Evolutionary conservation across 441 rosid species (phyloP), one percentile per base, ranked within the genome.

Genomic region (Mallotus repandus): DNA sequence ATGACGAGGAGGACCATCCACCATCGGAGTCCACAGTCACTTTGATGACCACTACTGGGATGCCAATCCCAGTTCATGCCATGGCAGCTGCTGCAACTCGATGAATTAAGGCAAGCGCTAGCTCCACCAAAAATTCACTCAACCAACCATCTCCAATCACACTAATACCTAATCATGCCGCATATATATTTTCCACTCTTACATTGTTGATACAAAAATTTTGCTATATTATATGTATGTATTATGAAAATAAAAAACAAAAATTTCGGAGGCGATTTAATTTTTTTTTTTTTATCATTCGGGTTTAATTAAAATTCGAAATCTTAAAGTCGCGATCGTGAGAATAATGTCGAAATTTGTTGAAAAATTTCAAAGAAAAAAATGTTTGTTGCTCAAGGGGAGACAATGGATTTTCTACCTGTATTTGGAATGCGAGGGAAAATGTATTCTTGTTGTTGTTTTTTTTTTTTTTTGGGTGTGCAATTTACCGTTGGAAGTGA

Each of bases 21-120:
- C 55, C 86, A 22, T 35, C 41, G 45, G 79, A 21, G 2, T 35
- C 41, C 41, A 35, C 71, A 3, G 57, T 71, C 50, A 13, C 61
- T 35, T 14, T 78, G 18, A 71, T 80, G 25, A 74, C 84, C 0
- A 71, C 79, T 21, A 25, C 8, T 15, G 58, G 22, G 21, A 46
- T 70, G 48, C 82, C 82, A 0, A 7, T 73, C 14, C 52, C 73
- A 4, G 19, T 76, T 53, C 72, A 75, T 4, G 78, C 89, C 7
- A 76, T 92, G 76, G 80, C 91, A 2, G 91, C 86, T 0, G 84
- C 90, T 4, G 84, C 90, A 5, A 77, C 83, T 54, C 89, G 86
- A 49, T 89, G 76, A 68, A 70, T 3, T 3, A 12, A 14, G 16
- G 12, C 5, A 43, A 4, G 6, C 46, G 12, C 5, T 35, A 45